These are phyloP conservation scores for Dendrobium catenatum DNA, from an alignment of 106 monocot species.

Conservation along the genomic window DNA sequence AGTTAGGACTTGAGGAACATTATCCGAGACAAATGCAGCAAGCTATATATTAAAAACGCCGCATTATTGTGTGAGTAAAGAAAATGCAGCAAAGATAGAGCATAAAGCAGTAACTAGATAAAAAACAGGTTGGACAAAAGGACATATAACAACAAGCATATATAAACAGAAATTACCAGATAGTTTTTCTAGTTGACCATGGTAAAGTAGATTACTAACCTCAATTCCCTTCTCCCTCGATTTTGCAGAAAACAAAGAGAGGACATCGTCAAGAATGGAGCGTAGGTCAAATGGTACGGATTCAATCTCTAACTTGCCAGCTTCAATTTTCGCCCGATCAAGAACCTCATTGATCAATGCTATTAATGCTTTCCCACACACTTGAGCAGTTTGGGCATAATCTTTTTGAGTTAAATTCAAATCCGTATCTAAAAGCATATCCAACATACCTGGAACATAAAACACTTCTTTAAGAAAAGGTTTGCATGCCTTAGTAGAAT, in stretches of 20 bases:
- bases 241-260: slow-evolving; percentile 82
- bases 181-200: neutral
- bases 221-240: slow-evolving; percentile 85
- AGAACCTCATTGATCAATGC: slow-evolving; percentile 94
- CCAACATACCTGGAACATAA: slow-evolving; percentile 75
- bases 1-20: slow-evolving; percentile 69
- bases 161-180: neutral
- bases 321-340: slow-evolving; percentile 96
- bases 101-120: neutral
- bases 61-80: neutral
- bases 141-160: neutral
- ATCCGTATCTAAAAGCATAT: slow-evolving; percentile 91
- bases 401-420: slow-evolving; percentile 85
- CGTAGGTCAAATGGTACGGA: slow-evolving; percentile 82
- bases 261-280: slow-evolving; percentile 79
- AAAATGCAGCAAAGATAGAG: neutral
- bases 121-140: neutral
- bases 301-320: slow-evolving; percentile 90
- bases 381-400: slow-evolving; percentile 90
- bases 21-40: slow-evolving; percentile 82
- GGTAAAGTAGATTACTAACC: slow-evolving; percentile 23
- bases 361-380: slow-evolving; percentile 93
- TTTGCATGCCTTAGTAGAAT: neutral
- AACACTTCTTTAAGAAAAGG: neutral
- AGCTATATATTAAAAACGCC: slow-evolving; percentile 43